A percentile compares a stretch with the other conserved stretches of the same genome.
Conservation (phyloP, 2,329 filamentous ascomycete genomes). For the Colletotrichum sidae region DNA sequence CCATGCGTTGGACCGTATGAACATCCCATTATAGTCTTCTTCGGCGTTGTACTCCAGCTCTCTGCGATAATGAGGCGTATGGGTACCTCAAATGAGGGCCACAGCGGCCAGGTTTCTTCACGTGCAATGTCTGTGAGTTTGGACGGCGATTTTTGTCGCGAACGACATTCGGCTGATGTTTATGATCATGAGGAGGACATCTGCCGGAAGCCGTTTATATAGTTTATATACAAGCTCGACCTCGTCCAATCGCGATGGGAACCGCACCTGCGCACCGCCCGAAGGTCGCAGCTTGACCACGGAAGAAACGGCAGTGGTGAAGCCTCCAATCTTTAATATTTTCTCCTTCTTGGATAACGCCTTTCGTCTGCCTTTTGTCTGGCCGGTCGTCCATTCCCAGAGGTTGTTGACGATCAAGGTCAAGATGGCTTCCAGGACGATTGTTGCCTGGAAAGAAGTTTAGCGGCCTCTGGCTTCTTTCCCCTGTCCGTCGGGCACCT, state of each 20-base stretch:
- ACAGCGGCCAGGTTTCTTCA: neutral
- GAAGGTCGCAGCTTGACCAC: neutral
- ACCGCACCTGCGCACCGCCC: neutral
- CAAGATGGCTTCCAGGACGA: neutral
- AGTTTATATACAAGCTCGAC: neutral
- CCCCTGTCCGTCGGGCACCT: conserved; percentile 29
- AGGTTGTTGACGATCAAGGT: too few relatives aligned
- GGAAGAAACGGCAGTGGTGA: too few relatives aligned
- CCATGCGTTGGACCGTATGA: conserved; percentile 16
- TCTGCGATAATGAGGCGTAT: too few relatives aligned
- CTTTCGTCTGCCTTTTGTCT: too few relatives aligned
- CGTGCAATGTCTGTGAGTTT: conserved; percentile 6
- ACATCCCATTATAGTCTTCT: neutral
- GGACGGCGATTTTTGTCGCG: conserved; percentile 10
- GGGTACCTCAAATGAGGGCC: too few relatives aligned
- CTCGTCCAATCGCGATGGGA: conserved; percentile 25
- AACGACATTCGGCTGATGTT: neutral
- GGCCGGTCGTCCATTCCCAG: too few relatives aligned
- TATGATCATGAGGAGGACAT: conserved; percentile 1
- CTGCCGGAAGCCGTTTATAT: conserved; percentile 22
- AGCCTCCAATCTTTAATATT: too few relatives aligned
- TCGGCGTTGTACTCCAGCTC: too few relatives aligned
- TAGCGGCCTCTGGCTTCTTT: conserved; percentile 28
- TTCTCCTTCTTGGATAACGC: too few relatives aligned
- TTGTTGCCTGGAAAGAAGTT: conserved; percentile 17